Base-by-base conservation (phyloP, 345 rosid genomes). In the Pseudoturritis turrita region DNA sequence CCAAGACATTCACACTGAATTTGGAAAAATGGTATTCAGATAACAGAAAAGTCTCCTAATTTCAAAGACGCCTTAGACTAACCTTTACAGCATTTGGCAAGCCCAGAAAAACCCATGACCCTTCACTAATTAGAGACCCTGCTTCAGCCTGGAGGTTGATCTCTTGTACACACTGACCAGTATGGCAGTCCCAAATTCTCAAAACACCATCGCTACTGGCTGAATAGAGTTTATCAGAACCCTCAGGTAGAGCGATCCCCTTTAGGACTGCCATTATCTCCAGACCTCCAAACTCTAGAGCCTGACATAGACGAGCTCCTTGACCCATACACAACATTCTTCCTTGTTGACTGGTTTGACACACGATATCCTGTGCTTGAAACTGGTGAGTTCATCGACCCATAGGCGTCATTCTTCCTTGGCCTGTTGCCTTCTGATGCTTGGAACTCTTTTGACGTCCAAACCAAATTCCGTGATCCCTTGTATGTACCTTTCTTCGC, bases 41-140 rank as follows among this genome's bases (percentile, higher is more conserved):
- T 10, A 7, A 17, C 0, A 50, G 19, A 41, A 22, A 44, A 4
- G 4, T 5, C 4, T 28, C 31, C 4, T 4, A n/a, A n/a, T n/a
- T n/a, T n/a, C n/a, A 55, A 25, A 39, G 37, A 49, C 7, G 2
- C 10, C 33, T 15, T 13, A 59, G 46, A 51, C 65, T 45, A 36
- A 82, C 91, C 89, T 87, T 85, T 18, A 89, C 67, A 10, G 60
- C 67, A 62, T 84, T 79, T 10, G 77, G 85, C 73, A 89, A 65
- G 75, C 90, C 90, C 21, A 82, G 58, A 58, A 89, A 87, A 10
- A 85, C 77, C 96, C 96, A 87, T 7, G 81, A 61, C 11, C 87
- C 90, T 68, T 81, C 87, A 31, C 77, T 80, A 3, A 75, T 78
- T 50, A 87, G 53, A 51, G 78, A 84, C 8, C 88, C 87, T 68